A percentile compares a stretch with the other conserved stretches of the same genome.
Conservation (phyloP, 352 stramenopile genomes). For the Blastocystis sp. region DNA sequence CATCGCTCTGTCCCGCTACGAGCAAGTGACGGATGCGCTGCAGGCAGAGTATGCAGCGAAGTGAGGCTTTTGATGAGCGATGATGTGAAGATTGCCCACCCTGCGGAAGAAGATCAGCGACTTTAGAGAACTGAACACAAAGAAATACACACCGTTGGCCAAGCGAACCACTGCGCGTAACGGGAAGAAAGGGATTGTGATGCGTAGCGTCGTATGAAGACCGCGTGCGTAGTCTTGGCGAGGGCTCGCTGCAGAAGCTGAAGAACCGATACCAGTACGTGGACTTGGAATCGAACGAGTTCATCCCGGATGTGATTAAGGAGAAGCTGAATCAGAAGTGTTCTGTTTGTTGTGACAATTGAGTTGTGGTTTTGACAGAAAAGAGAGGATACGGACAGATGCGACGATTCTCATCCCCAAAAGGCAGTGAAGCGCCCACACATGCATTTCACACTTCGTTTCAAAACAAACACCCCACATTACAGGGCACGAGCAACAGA, state of each 20-base stretch:
- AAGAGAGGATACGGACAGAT: too few relatives aligned
- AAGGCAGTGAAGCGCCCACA: too few relatives aligned
- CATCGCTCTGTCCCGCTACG: not conserved
- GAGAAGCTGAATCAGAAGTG: conserved; percentile 60
- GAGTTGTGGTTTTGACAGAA: not conserved
- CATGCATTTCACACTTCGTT: not conserved
- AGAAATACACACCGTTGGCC: conserved; percentile 24
- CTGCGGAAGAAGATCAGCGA: not conserved
- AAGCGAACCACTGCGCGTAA: conserved; percentile 20
- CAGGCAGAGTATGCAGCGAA: conserved; percentile 7
- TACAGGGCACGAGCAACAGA: conserved; percentile 23
- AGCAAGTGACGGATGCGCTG: conserved; percentile 23
- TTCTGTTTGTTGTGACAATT: conserved; percentile 44
- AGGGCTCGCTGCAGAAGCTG: conserved; percentile 23
- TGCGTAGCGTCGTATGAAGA: conserved; percentile 56
- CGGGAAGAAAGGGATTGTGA: not conserved
- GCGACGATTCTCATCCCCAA: too few relatives aligned
- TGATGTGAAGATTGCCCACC: not conserved
- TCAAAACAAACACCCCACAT: conserved; percentile 47
- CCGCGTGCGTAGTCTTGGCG: conserved; percentile 23
- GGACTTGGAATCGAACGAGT: conserved; percentile 53
- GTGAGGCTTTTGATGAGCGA: not conserved
- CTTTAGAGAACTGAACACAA: not conserved
- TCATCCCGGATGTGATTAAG: conserved; percentile 65
- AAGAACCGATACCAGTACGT: conserved; percentile 61